These are phyloP conservation scores for Umbelopsis sp. DNA, from an alignment of 371 early-diverging fungal species.

Conservation along the genomic window DNA sequence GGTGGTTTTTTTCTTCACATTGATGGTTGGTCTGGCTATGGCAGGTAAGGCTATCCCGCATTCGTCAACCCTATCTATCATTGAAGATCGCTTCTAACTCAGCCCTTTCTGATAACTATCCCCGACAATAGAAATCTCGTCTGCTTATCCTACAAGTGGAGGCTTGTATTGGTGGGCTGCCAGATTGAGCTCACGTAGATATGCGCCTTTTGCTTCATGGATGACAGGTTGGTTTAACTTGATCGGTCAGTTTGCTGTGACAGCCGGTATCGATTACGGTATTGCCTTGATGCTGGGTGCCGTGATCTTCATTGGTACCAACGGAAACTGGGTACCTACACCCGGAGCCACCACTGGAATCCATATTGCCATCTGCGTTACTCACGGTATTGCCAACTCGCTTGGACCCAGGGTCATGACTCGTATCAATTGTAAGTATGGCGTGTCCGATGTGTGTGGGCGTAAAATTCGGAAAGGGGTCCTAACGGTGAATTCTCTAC, in stretches of 20 bases:
- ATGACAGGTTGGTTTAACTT: constrained; percentile 50
- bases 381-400: constrained; percentile 61
- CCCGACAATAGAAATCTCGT: constrained; percentile 58
- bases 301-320: constrained; percentile 48
- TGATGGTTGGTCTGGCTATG: constrained; percentile 63
- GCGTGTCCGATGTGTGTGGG: no score
- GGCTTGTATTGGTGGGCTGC: constrained; percentile 72
- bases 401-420: constrained; percentile 52
- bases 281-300: constrained; percentile 54
- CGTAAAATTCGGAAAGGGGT: constrained; percentile 36
- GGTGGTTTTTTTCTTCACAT: constrained; percentile 56
- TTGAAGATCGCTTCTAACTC: neutral
- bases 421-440: constrained; percentile 47
- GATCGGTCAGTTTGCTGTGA: constrained; percentile 48
- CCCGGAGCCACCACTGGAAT: constrained; percentile 45
- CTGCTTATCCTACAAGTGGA: constrained; percentile 70
- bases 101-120: no score
- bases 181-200: constrained; percentile 31
- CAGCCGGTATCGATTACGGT: constrained; percentile 61
- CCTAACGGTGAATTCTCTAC: constrained; percentile 16
- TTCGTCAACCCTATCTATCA: no score
- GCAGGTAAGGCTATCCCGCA: constrained; percentile 39
- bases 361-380: constrained; percentile 54
- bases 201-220: constrained; percentile 44
- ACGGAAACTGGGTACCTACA: constrained; percentile 44